These are phyloP conservation scores for Lipomyces chichibuensis DNA, from an alignment of 805 yeast species.

Conservation along the genomic window DNA sequence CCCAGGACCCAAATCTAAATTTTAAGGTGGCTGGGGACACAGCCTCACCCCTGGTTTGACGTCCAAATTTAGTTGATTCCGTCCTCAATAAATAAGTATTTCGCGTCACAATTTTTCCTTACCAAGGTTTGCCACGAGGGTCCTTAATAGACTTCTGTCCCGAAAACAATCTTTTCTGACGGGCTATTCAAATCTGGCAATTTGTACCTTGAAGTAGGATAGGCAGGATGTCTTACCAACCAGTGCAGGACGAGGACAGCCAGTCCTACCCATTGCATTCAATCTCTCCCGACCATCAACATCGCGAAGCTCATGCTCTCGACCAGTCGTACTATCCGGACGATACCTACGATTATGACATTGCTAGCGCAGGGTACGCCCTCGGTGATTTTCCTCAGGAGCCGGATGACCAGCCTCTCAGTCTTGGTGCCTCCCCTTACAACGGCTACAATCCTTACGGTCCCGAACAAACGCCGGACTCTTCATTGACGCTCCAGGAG, in stretches of 20 bases:
- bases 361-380: neutral
- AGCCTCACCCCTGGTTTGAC: neutral
- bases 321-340: conserved; percentile 13
- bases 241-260: conserved; percentile 10
- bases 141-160: neutral
- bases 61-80: too few species aligned
- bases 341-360: neutral
- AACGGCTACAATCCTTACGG: conserved; percentile 24
- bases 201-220: neutral
- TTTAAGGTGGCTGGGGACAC: neutral
- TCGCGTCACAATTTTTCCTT: neutral
- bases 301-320: neutral
- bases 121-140: neutral
- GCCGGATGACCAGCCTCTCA: conserved; percentile 17
- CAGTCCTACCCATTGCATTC: conserved; percentile 10
- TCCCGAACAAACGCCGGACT: conserved; percentile 1
- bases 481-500: neutral
- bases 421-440: conserved; percentile 13
- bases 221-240: conserved; percentile 22
- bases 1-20: neutral
- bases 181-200: neutral
- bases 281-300: conserved; percentile 8
- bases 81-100: neutral
- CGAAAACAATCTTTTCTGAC: neutral
- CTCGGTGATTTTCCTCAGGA: neutral